phyloP scores from a whole-genome alignment of 345 rosid genomes.

The Pistacia vera region DNA sequence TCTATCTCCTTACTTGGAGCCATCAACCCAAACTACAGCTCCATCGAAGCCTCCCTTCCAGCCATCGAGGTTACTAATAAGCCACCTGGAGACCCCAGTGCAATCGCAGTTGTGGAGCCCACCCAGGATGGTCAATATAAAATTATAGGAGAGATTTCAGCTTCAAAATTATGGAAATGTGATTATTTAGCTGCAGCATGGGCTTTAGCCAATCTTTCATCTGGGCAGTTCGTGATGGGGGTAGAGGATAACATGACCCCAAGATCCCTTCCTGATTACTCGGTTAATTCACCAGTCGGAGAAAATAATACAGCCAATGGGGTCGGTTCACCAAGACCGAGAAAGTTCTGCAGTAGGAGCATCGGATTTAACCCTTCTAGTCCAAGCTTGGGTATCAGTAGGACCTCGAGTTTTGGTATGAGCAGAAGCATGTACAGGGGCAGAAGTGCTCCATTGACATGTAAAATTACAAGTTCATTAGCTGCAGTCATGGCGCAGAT shows the following conservation, averaged over 20 bases:
- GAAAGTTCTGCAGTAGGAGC: constrained; percentile 89
- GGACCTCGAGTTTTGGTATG: constrained; percentile 48
- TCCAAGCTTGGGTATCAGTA: neutral
- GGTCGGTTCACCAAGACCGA: constrained; percentile 48
- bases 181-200: constrained; percentile 93
- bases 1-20: constrained; percentile 74
- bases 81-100: constrained; percentile 71
- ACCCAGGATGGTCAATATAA: constrained; percentile 54
- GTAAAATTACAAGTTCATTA: constrained; percentile 75
- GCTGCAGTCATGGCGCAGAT: constrained; percentile 99
- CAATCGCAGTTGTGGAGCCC: constrained; percentile 74
- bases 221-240: constrained; percentile 97
- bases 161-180: constrained; percentile 93
- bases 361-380: constrained; percentile 72
- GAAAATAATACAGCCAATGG: constrained; percentile 34
- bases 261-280: constrained; percentile 59
- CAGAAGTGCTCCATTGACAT: constrained; percentile 92
- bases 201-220: constrained; percentile 89
- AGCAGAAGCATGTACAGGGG: constrained; percentile 95
- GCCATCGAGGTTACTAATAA: constrained; percentile 62
- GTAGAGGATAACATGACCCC: constrained; percentile 77
- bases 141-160: constrained; percentile 94
- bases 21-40: constrained; percentile 59
- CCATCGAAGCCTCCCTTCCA: constrained; percentile 69
- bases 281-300: constrained; percentile 42